Evolutionary conservation across 306 rosid species (phyloP).

Genomic region (Rosa rugosa): DNA sequence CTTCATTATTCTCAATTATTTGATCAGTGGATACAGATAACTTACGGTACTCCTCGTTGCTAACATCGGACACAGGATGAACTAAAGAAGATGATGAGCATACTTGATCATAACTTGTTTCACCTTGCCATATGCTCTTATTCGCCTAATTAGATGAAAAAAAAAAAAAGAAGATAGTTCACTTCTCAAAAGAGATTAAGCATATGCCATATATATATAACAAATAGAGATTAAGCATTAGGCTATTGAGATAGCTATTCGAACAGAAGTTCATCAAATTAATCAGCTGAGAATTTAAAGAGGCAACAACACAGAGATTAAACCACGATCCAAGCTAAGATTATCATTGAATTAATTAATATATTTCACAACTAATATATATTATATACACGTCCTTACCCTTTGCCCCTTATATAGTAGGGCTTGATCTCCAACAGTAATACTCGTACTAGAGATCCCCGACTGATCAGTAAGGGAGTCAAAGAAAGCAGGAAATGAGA

Average conservation of each 20-base stretch:
- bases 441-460: constrained; percentile 7
- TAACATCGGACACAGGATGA: constrained; percentile 27
- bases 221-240: neutral
- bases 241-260: neutral
- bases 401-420: constrained; percentile 27
- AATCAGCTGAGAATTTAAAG: neutral
- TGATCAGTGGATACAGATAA: neutral
- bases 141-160: constrained; percentile 23
- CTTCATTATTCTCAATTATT: neutral
- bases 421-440: constrained; percentile 22
- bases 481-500: constrained; percentile 32
- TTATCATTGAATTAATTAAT: neutral
- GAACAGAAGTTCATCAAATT: neutral
- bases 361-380: neutral
- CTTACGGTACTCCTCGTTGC: constrained; percentile 14
- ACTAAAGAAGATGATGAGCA: constrained; percentile 20
- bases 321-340: neutral
- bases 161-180: neutral
- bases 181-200: neutral
- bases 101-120: constrained; percentile 34
- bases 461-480: constrained; percentile 34
- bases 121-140: constrained; percentile 20
- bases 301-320: neutral
- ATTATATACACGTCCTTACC: constrained; percentile 29
- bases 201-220: neutral